Conservation (phyloP, 495 filamentous ascomycete genomes). For the Talaromyces stipitatus region DNA sequence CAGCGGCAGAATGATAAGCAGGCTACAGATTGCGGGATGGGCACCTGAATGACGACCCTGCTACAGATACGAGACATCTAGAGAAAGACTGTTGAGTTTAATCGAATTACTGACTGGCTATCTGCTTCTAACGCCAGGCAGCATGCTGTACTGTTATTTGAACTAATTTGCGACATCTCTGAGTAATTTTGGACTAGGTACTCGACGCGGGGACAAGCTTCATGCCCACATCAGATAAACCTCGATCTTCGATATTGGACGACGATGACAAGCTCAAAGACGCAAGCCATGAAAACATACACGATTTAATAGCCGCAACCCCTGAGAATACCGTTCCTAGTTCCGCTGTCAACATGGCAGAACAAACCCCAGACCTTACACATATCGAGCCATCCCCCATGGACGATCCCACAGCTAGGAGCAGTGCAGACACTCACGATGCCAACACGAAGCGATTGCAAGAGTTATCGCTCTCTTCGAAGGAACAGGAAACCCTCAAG, state of each 20-base stretch:
- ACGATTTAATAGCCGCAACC: background rate
- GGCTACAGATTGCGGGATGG: slow-evolving; percentile 1
- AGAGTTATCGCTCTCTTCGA: slow-evolving; percentile 26
- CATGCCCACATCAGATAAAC: background rate
- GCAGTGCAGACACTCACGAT: background rate
- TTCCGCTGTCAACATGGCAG: slow-evolving; percentile 1
- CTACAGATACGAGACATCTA: background rate
- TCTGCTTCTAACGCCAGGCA: too few species aligned
- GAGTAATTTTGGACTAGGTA: background rate
- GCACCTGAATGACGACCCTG: background rate
- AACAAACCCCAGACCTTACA: slow-evolving; percentile 1
- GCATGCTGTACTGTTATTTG: background rate
- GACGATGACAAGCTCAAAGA: background rate
- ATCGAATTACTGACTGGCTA: too few species aligned
- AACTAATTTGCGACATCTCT: background rate
- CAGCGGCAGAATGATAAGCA: slow-evolving; percentile 3
- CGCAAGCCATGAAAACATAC: background rate
- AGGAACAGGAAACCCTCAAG: slow-evolving; percentile 9
- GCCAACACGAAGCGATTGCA: slow-evolving; percentile 18
- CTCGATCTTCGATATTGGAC: background rate
- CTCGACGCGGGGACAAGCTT: background rate
- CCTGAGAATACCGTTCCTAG: background rate
- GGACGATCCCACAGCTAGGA: background rate
- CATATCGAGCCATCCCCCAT: slow-evolving; percentile 4
- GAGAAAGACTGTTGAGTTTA: background rate